phyloP scores from a whole-genome alignment of 345 rosid genomes.

The sweet orange (Citrus sinensis) region DVS_A1.0 CM039168.1:27678501-27679000 shows the following conservation, averaged over 20 bases:
- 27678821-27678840: background rate
- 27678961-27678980: too few species aligned
- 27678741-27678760: background rate
- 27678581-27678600: background rate
- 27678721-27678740: constrained; percentile 23
- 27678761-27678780: too few species aligned
- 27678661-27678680: background rate
- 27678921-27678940: background rate
- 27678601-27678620: constrained; percentile 21
- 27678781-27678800: constrained; percentile 22
- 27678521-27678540: constrained; percentile 19
- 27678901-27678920: background rate
- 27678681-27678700: constrained; percentile 4
- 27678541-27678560: background rate
- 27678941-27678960: background rate
- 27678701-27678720: constrained; percentile 31
- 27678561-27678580: background rate
- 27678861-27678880: constrained; percentile 1
- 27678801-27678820: constrained; percentile 13
- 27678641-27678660: constrained; percentile 24
- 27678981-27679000: too few species aligned
- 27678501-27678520: constrained; percentile 39
- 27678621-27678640: constrained; percentile 27
- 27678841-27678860: background rate
- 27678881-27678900: background rate